Evolutionary conservation across 441 rosid species (phyloP).

Genomic region (Eruca vesicaria): DNA sequence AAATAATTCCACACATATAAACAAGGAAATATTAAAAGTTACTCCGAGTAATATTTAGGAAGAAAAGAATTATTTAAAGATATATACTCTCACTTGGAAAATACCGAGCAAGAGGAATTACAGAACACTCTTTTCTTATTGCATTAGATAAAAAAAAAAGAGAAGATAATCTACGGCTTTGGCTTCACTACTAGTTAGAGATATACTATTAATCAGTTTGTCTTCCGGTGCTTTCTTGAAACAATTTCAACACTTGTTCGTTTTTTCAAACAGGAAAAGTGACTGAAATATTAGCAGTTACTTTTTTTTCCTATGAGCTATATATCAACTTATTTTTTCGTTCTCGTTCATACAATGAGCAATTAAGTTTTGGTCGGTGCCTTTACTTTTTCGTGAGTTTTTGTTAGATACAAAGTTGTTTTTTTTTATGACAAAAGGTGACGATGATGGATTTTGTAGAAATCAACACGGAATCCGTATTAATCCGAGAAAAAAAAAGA

Average conservation of each 20-base stretch:
- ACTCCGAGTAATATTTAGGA: not conserved
- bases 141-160: not conserved
- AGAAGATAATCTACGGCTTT: not conserved
- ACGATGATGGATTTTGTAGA: not conserved
- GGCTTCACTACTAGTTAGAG: not conserved
- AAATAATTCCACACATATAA: not conserved
- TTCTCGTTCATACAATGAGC: slow-evolving; percentile 4
- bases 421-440: not conserved
- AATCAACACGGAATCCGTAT: no score
- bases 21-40: not conserved
- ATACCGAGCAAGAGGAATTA: slow-evolving; percentile 5
- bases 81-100: not conserved
- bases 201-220: not conserved
- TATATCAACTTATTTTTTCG: not conserved
- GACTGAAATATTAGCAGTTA: slow-evolving; percentile 10
- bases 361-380: slow-evolving; percentile 32
- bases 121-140: not conserved
- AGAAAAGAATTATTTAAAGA: not conserved
- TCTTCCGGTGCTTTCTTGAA: slow-evolving; percentile 3
- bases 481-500: no score
- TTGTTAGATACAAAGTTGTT: slow-evolving; percentile 11
- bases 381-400: slow-evolving; percentile 25
- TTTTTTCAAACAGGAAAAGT: slow-evolving; percentile 4
- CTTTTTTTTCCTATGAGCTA: not conserved
- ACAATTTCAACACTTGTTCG: slow-evolving; percentile 13